phyloP scores from a whole-genome alignment of 2,329 filamentous ascomycete species.

The Xylariaceae sp. region DNA sequence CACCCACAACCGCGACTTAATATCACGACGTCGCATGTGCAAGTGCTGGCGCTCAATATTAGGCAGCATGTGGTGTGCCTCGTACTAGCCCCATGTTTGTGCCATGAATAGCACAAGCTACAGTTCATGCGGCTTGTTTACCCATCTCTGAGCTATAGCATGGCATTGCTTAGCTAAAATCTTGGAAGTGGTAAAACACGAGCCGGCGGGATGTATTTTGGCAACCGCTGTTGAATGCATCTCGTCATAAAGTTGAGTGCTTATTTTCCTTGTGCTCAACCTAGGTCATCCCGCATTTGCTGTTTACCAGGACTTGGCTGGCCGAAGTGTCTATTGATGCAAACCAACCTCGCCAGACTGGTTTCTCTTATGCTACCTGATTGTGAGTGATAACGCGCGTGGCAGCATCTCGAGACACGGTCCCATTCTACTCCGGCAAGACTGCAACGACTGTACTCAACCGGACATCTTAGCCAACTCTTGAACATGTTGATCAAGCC shows the following conservation, averaged over 20 bases:
- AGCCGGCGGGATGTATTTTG: constrained; percentile 17
- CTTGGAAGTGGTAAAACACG: constrained; percentile 19
- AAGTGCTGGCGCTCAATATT: constrained; percentile 33
- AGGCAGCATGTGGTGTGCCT: constrained; percentile 32
- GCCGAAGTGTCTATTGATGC: background rate
- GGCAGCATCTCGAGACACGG: constrained; percentile 10
- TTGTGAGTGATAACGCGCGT: background rate
- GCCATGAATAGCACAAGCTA: constrained; percentile 29
- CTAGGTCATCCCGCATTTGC: constrained; percentile 2
- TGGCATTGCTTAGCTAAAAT: constrained; percentile 22
- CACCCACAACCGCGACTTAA: constrained; percentile 38
- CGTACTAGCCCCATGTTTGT: constrained; percentile 34
- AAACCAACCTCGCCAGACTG: constrained; percentile 1
- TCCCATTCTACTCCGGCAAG: constrained; percentile 5
- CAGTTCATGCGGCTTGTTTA: constrained; percentile 8
- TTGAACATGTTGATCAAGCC: constrained; percentile 22
- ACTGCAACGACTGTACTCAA: constrained; percentile 21
- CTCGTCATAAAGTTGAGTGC: background rate
- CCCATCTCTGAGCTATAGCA: constrained; percentile 12
- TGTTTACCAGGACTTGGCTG: background rate
- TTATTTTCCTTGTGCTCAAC: background rate
- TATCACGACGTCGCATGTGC: constrained; percentile 37
- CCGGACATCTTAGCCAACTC: constrained; percentile 24
- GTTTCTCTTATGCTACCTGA: background rate
- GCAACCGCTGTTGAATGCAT: constrained; percentile 9